These are phyloP conservation scores for Polytrichum commune DNA, from an alignment of 225 moss, liverwort and hornwort species.

Conservation along the genomic window DNA sequence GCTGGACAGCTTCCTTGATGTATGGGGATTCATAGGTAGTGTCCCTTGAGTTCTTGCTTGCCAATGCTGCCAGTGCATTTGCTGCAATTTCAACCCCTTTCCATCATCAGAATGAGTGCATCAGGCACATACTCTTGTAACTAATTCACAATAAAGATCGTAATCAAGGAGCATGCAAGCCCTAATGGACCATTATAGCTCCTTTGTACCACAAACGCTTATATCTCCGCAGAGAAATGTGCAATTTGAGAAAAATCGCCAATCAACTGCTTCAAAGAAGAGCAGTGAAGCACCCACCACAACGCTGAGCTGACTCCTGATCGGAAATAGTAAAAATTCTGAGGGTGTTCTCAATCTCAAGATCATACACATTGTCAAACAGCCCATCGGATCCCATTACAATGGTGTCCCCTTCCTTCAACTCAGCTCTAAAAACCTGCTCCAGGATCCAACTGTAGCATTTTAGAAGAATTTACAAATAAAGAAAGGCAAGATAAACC, in stretches of 20 bases:
- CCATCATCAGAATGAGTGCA: no score
- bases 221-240: no score
- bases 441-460: neutral
- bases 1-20: conserved; percentile 69
- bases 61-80: conserved; percentile 74
- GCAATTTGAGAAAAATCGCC: no score
- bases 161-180: no score
- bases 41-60: conserved; percentile 74
- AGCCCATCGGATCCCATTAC: conserved; percentile 99
- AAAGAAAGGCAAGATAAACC: no score
- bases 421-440: conserved; percentile 73
- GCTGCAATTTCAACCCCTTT: conserved; percentile 46
- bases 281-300: conserved; percentile 44
- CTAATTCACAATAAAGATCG: no score
- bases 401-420: conserved; percentile 81
- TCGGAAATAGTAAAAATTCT: conserved; percentile 54
- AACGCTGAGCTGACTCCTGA: conserved; percentile 54
- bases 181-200: no score
- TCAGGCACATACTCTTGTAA: no score
- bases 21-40: conserved; percentile 79
- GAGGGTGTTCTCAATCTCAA: conserved; percentile 70
- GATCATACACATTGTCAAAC: conserved; percentile 87
- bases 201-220: no score
- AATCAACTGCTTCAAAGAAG: neutral
- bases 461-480: no score